Percentiles rank a stretch among this genome's conserved stretches.
Conservation (phyloP, 345 rosid species). For the Noccaea caerulescens region DNA sequence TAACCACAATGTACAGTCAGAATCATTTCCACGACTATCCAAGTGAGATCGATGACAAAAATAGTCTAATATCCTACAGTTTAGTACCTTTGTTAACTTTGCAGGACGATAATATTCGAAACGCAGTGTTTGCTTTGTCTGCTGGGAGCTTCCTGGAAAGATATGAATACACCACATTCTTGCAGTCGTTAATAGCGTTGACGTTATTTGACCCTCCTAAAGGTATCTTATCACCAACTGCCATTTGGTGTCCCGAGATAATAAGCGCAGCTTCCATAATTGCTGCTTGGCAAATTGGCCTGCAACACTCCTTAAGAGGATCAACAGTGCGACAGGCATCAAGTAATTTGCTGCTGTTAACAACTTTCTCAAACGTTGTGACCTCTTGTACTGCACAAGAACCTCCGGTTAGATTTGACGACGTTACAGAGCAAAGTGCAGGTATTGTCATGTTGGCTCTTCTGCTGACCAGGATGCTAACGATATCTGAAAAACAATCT, state of each 20-base stretch:
- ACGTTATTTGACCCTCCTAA: slow-evolving; percentile 56
- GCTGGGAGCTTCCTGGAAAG: slow-evolving; percentile 71
- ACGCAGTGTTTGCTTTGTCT: slow-evolving; percentile 69
- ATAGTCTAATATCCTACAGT: neutral
- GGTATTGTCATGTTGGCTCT: slow-evolving; percentile 82
- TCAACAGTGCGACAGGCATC: slow-evolving; percentile 83
- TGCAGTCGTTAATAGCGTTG: slow-evolving; percentile 71
- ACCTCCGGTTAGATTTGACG: slow-evolving; percentile 88
- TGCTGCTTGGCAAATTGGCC: slow-evolving; percentile 88
- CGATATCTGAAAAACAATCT: slow-evolving; percentile 98
- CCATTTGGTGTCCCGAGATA: slow-evolving; percentile 65
- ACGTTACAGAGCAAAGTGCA: slow-evolving; percentile 71
- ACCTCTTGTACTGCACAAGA: slow-evolving; percentile 83
- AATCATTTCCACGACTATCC: slow-evolving; percentile 1
- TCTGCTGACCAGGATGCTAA: slow-evolving; percentile 75
- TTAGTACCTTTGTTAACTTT: slow-evolving; percentile 85
- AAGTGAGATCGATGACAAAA: slow-evolving; percentile 6
- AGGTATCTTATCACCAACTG: slow-evolving; percentile 51
- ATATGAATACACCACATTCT: slow-evolving; percentile 81
- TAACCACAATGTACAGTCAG: slow-evolving; percentile 39
- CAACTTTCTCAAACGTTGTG: slow-evolving; percentile 63
- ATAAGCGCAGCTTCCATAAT: slow-evolving; percentile 80
- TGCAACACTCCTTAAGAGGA: slow-evolving; percentile 91
- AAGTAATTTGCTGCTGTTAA: slow-evolving; percentile 76
- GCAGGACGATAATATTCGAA: slow-evolving; percentile 83